Base-by-base conservation (phyloP, 805 yeast species). In the Tetrapisispora phaffii region DNA sequence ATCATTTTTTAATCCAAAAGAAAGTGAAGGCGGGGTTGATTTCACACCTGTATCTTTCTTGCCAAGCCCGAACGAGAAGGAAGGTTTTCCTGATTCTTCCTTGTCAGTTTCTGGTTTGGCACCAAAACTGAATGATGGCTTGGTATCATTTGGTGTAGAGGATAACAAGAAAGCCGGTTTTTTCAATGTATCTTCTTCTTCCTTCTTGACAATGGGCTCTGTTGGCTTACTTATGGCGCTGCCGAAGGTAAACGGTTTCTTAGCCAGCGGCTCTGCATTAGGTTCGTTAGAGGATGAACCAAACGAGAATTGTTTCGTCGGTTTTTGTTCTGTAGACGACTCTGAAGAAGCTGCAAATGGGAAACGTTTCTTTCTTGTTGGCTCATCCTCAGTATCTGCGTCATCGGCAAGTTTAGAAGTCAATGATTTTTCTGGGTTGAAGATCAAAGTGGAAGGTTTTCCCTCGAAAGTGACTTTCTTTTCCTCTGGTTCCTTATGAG, bases 141-240 rank as follows among this genome's bases (percentile, higher is more conserved):
- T 42, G 8, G 24, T 19, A 7, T n/a, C 26, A 9, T 7, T 29
- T 29, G 39, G 20, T 24, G 32, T 23, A 29, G 24, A 10, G 6
- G 58, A 35, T 29, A 60, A 57, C 39, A 59, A 60, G 36, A 62
- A 62, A 22, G 42, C n/a, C 21, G 20, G 19, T 46, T 45, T 47
- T 6, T 16, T 23, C 26, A 9, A n/a, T 26, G 15, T 23, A 13
- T 12, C 24, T 20, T 31, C 7, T n/a, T 36, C 22, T 20, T 20
- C 21, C 13, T 23, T n/a, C 7, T 17, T 36, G 17, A 35, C 33
- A 13, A 35, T 28, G 6, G 29, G 24, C 4, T 9, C 28, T 2
- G 32, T 21, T 10, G 44, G 34, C 22, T 31, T 37, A 13, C 15
- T 10, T 7, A 15, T 21, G 6, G 38, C 6, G 22, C n/a, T 17